Evolutionary conservation across 768 basidiomycete species (phyloP).

Genomic region (Tulasnella sp.): DNA sequence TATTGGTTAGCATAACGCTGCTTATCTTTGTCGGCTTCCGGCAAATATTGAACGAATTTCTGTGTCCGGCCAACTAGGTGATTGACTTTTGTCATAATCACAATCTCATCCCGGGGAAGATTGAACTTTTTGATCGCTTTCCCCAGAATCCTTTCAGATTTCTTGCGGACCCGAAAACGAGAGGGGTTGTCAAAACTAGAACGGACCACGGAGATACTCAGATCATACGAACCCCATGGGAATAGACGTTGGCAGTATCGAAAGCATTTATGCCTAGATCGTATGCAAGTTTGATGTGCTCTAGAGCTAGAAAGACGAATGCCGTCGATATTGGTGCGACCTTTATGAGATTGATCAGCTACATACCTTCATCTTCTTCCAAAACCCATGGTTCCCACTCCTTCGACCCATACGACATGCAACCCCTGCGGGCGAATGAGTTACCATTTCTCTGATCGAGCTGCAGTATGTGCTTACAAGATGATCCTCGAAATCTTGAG

Average conservation of each 20-base stretch:
- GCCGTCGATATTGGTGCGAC: background rate
- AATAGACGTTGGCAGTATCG: slow-evolving; percentile 53
- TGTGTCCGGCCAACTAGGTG: background rate
- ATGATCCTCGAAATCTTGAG: slow-evolving; percentile 9
- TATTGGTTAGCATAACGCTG: slow-evolving; percentile 30
- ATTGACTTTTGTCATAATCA: slow-evolving; percentile 72
- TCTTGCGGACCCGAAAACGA: background rate
- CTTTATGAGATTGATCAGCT: slow-evolving; percentile 37
- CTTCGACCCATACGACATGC: slow-evolving; percentile 60
- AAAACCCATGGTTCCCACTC: slow-evolving; percentile 61
- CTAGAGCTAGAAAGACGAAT: background rate
- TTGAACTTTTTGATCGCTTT: slow-evolving; percentile 63
- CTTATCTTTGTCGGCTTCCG: slow-evolving; percentile 17
- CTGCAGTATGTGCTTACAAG: background rate
- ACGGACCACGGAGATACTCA: background rate
- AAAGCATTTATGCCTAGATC: slow-evolving; percentile 39
- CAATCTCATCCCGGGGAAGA: slow-evolving; percentile 59
- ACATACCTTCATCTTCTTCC: slow-evolving; percentile 54
- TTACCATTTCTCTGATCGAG: no score
- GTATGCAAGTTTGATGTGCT: slow-evolving; percentile 33
- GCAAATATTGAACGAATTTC: background rate
- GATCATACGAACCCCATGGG: slow-evolving; percentile 51
- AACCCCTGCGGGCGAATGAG: slow-evolving; percentile 51
- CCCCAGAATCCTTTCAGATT: slow-evolving; percentile 66
- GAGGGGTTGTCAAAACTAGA: background rate